Percentiles rank a stretch among this genome's conserved stretches.
Conservation (phyloP, 108 stramenopile species). For the Cyclotella cryptica region DNA sequence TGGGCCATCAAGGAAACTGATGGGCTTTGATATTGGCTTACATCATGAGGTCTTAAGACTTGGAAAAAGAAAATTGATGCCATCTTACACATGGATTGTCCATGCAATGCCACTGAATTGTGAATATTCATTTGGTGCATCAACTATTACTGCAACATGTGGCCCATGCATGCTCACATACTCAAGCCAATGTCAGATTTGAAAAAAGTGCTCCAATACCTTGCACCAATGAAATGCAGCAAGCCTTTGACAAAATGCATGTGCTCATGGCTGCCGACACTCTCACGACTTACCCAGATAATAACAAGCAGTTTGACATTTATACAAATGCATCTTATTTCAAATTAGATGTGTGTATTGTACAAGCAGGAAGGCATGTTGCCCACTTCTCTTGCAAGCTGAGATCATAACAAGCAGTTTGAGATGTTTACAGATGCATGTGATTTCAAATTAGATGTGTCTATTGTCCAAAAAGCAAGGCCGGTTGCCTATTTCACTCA, state of each 20-base stretch:
- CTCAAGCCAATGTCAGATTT: conserved; percentile 41
- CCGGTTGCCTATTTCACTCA: too few relatives aligned
- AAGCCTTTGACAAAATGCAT: too few relatives aligned
- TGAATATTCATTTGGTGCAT: conserved; percentile 55
- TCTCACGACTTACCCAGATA: conserved; percentile 45
- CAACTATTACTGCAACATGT: conserved; percentile 52
- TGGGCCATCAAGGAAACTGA: conserved; percentile 64
- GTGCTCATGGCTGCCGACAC: conserved; percentile 35
- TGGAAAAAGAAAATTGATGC: too few relatives aligned
- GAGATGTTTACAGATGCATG: conserved; percentile 54
- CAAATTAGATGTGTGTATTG: too few relatives aligned
- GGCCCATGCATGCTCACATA: conserved; percentile 49
- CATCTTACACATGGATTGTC: too few relatives aligned
- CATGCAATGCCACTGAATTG: too few relatives aligned
- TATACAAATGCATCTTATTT: too few relatives aligned
- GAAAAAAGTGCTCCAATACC: background rate
- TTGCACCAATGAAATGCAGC: conserved; percentile 39
- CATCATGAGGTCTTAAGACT: conserved; percentile 50
- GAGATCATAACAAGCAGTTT: too few relatives aligned
- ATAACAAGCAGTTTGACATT: too few relatives aligned
- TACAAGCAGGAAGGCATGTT: too few relatives aligned
- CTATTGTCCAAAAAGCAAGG: conserved; percentile 16
- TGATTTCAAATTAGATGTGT: conserved; percentile 36
- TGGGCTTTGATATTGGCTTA: conserved; percentile 63
- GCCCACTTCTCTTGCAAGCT: too few relatives aligned